Conservation (phyloP, 345 rosid species). For the Gossypium anomalum region DNA sequence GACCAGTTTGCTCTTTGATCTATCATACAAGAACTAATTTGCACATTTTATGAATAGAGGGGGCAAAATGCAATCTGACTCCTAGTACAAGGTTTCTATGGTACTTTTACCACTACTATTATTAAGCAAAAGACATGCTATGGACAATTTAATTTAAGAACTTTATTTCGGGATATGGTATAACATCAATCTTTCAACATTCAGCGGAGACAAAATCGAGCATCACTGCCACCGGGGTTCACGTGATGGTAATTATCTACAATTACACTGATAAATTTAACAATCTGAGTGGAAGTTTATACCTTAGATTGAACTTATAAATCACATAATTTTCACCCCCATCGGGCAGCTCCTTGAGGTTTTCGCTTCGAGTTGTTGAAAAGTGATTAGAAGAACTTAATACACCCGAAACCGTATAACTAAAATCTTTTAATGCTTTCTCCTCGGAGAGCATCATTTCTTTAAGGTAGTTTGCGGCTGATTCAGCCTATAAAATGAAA, state of each 20-base stretch:
- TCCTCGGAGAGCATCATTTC: constrained; percentile 50
- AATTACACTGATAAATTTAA: background rate
- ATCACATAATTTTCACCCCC: constrained; percentile 50
- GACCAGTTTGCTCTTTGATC: too few species aligned
- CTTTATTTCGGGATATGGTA: background rate
- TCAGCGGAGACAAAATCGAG: background rate
- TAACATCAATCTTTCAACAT: background rate
- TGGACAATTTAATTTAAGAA: background rate
- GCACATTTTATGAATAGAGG: too few species aligned
- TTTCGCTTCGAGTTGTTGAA: constrained; percentile 53
- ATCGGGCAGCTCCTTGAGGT: constrained; percentile 54
- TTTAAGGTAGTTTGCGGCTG: constrained; percentile 41
- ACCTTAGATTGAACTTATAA: constrained; percentile 76
- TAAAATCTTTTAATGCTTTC: constrained; percentile 33
- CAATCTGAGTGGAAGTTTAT: constrained; percentile 17
- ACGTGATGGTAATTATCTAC: background rate
- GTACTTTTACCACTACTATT: too few species aligned
- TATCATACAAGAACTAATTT: too few species aligned
- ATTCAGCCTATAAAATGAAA: constrained; percentile 32
- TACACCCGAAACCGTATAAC: constrained; percentile 61
- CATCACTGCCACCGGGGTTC: background rate
- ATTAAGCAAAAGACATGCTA: background rate
- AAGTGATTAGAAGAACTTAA: constrained; percentile 54
- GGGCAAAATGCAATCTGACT: too few species aligned
- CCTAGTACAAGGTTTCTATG: too few species aligned